Base-by-base conservation (phyloP, 352 stramenopile genomes). In the Globisporangium cylindrosporum region DNA sequence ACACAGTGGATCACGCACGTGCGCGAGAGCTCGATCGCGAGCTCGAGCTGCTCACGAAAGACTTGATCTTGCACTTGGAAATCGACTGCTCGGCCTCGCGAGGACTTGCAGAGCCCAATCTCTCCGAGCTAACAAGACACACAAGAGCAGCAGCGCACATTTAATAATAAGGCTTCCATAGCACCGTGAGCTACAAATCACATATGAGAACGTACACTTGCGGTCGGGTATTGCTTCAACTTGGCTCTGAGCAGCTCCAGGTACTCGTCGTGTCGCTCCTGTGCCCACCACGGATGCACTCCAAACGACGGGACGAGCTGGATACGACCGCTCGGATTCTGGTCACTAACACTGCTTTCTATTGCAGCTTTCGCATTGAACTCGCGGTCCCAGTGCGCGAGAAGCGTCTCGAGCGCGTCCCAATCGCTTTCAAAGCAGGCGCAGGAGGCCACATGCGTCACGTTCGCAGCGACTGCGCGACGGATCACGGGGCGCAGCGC, bases 61-160 rank as follows among this genome's bases (percentile, higher is more conserved):
- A 71, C 70, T 32, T 46, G 64, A 43, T 86, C 71, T 59, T 95
- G 87, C 6, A 87, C 62, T 4, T 70, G 62, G 6, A 75, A 2
- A 1, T 80, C 75, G 8, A 93, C 80, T 14, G 76, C 59, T 22
- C 72, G 76, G 0, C 87, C 87, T 29, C 82, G 75, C 25, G 64
- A 67, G 48, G 75, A 92, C 63, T 93, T 93, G 66, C 87, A 95
- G 14, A 95, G 57, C 0, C 87, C 87, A 68, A 95, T 93, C 66
- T 95, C 87, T 0, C 87, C 87, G 2, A 94, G 58, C 84, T 92
- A 59, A 38, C 56, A 1, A 25, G 3, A 70, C 12, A 75, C 29
- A 60, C 58, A 3, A 59, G 12, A 54, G 20, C 29, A 51, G 43
- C 43, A 49, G 41, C 41, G 22, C 41, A 51, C 6, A 3, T 51